phyloP scores from a whole-genome alignment of 2,329 filamentous ascomycete genomes.

The Pseudogymnoascus sp. region DNA sequence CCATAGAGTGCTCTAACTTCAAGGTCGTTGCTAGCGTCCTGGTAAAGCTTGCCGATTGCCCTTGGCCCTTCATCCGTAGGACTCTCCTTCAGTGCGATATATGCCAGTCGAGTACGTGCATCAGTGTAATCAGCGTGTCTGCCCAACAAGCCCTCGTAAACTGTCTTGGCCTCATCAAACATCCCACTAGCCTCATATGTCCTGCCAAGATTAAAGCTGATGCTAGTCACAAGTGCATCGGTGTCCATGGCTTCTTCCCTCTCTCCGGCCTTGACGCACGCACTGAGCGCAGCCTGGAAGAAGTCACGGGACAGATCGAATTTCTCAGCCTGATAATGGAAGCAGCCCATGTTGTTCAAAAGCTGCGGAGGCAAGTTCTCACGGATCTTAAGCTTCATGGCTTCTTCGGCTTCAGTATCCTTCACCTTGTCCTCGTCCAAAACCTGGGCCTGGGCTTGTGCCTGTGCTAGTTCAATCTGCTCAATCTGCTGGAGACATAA shows the following conservation, averaged over 20 bases:
- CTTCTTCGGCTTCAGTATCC: constrained; percentile 50
- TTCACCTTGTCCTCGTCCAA: constrained; percentile 59
- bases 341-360: constrained; percentile 95
- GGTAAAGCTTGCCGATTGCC: constrained; percentile 75
- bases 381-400: constrained; percentile 54
- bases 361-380: constrained; percentile 80
- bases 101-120: constrained; percentile 78
- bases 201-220: constrained; percentile 91
- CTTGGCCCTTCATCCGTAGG: constrained; percentile 82
- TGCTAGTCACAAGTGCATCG: constrained; percentile 87
- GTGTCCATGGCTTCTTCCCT: constrained; percentile 70
- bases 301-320: constrained; percentile 71
- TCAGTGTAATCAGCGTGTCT: constrained; percentile 90
- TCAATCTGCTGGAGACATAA: constrained; percentile 90
- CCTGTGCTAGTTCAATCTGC: constrained; percentile 72
- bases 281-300: constrained; percentile 85
- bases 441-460: constrained; percentile 32
- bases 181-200: constrained; percentile 84
- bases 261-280: constrained; percentile 74
- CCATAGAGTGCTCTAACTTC: constrained; percentile 90
- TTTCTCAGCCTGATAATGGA: constrained; percentile 82
- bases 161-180: constrained; percentile 72
- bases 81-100: constrained; percentile 74
- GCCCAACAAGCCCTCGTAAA: constrained; percentile 77
- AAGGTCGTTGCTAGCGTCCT: constrained; percentile 73